These are phyloP conservation scores for Saccharum officinarum DNA, from an alignment of 176 grass and related monocot species.

Conservation along the genomic window DNA sequence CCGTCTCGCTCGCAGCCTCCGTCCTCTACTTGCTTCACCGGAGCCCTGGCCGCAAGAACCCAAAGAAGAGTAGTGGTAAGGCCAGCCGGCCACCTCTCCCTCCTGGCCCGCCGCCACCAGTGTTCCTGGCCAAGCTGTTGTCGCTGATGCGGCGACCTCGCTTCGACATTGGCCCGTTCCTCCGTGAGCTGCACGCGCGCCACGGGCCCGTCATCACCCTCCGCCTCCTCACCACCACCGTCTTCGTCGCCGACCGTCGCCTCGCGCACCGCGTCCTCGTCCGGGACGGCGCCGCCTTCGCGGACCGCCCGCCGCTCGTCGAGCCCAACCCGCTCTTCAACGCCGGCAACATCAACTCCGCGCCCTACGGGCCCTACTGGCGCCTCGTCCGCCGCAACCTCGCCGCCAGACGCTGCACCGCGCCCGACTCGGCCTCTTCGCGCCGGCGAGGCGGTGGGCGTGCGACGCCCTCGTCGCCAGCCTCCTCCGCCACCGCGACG, in stretches of 20 bases:
- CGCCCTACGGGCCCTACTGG: conserved; percentile 48
- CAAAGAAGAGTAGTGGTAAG: background rate
- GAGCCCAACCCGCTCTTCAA: conserved; percentile 19
- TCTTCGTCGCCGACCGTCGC: background rate
- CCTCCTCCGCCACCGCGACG: background rate
- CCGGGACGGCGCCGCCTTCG: background rate
- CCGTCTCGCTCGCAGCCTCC: background rate
- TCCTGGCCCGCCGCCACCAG: conserved; percentile 40
- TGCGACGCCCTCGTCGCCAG: conserved; percentile 36
- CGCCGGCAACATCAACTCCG: conserved; percentile 39
- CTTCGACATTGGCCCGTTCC: conserved; percentile 27
- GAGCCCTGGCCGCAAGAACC: background rate
- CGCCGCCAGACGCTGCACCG: conserved; percentile 31
- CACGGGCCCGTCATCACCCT: background rate
- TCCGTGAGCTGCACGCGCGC: conserved; percentile 38
- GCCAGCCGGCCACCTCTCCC: conserved; percentile 11
- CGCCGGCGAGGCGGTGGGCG: background rate
- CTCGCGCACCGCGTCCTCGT: background rate
- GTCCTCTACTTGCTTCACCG: background rate
- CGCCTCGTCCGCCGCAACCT: conserved; percentile 43
- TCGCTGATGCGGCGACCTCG: conserved; percentile 16
- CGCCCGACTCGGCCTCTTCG: conserved; percentile 17
- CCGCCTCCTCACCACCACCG: background rate
- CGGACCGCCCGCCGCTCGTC: background rate
- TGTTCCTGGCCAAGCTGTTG: conserved; percentile 24